Percentiles rank a stretch among this genome's conserved stretches.
Conservation (phyloP, 345 rosid genomes). For the Citrus australasica region DNA sequence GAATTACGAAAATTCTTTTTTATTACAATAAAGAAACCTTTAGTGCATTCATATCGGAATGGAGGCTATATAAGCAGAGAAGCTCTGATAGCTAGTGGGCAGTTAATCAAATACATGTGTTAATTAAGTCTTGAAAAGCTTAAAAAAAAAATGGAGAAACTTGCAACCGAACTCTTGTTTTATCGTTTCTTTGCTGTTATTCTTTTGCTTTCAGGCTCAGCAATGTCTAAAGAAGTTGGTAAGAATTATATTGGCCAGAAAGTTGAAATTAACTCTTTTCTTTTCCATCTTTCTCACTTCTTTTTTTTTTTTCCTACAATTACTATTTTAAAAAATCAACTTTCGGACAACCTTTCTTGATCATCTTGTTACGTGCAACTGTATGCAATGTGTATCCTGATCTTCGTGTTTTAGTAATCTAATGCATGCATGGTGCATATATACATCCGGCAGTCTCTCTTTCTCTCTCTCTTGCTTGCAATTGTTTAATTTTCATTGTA, state of each 20-base stretch:
- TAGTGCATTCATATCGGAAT: background rate
- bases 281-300: background rate
- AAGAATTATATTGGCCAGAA: background rate
- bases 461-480: too few relatives aligned
- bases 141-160: constrained; percentile 19
- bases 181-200: constrained; percentile 24
- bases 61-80: constrained; percentile 1
- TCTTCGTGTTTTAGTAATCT: background rate
- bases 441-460: too few relatives aligned
- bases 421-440: too few relatives aligned
- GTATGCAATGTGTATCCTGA: too few relatives aligned
- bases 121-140: background rate
- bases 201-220: constrained; percentile 2
- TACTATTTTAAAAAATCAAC: background rate
- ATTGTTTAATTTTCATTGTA: too few relatives aligned
- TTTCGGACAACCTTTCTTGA: background rate
- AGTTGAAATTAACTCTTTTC: background rate
- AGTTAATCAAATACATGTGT: background rate
- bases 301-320: background rate
- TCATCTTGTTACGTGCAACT: background rate
- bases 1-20: background rate
- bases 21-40: background rate
- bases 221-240: constrained; percentile 48
- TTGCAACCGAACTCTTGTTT: constrained; percentile 13
- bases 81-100: background rate